Conservation (phyloP, 2,329 filamentous ascomycete genomes). For the Ceratocystis cacaofunesta region DNA sequence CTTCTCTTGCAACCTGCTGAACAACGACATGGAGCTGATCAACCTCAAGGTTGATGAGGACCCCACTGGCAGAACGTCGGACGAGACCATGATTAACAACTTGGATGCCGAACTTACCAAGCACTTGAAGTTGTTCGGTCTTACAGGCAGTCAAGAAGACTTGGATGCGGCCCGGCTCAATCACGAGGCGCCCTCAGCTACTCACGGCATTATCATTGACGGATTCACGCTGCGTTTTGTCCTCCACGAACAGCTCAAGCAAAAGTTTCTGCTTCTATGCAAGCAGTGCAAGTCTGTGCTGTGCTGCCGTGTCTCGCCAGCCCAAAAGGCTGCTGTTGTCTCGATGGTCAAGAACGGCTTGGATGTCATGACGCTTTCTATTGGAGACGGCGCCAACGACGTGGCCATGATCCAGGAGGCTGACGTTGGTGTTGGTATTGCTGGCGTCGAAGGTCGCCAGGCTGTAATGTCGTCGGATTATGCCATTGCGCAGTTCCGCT, state of each 20-base stretch:
- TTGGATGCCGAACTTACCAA: constrained; percentile 61
- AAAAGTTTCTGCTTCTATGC: constrained; percentile 88
- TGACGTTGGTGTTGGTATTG: constrained; percentile 91
- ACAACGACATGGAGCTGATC: constrained; percentile 95
- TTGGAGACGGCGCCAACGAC: constrained; percentile 79
- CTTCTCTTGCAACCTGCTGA: constrained; percentile 93
- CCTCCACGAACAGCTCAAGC: constrained; percentile 64
- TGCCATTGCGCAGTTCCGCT: constrained; percentile 86
- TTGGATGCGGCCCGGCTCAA: constrained; percentile 62
- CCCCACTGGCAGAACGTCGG: constrained; percentile 33
- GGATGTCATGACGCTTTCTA: constrained; percentile 88
- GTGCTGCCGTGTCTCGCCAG: constrained; percentile 92
- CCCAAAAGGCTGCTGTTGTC: constrained; percentile 95
- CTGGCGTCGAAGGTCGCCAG: constrained; percentile 80
- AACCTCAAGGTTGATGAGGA: constrained; percentile 75
- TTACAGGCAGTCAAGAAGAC: constrained; percentile 77
- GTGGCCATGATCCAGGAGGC: constrained; percentile 97
- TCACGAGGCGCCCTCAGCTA: constrained; percentile 73
- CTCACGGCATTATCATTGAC: constrained; percentile 87
- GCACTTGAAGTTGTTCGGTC: constrained; percentile 54
- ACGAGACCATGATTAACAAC: constrained; percentile 37
- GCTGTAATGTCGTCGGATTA: constrained; percentile 95
- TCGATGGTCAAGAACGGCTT: constrained; percentile 87
- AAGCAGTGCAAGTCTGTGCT: constrained; percentile 95
- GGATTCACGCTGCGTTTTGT: constrained; percentile 85